Conservation (phyloP, 257 asterid species). For the Plantago ovata region DNA sequence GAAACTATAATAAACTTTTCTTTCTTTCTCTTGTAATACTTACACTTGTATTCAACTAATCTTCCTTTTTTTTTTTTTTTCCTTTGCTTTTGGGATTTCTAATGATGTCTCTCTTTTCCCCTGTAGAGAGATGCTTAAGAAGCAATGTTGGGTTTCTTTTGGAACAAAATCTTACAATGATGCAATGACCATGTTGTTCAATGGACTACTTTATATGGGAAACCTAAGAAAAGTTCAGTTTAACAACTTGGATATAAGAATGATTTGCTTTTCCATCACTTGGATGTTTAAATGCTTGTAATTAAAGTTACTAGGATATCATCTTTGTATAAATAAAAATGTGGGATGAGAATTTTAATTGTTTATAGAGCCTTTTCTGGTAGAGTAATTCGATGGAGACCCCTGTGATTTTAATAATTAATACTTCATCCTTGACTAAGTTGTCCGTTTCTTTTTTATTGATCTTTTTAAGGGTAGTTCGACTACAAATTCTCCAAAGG, state of each 20-base stretch:
- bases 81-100: constrained; percentile 20
- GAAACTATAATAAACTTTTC: not conserved
- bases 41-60: not conserved
- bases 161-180: constrained; percentile 27
- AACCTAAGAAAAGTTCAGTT: not conserved
- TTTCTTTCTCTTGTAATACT: constrained; percentile 8
- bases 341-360: too few species aligned
- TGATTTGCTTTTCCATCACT: not conserved
- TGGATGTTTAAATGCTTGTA: too few species aligned
- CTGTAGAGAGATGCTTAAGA: constrained; percentile 41
- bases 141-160: constrained; percentile 35
- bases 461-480: too few species aligned
- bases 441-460: too few species aligned
- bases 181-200: constrained; percentile 26
- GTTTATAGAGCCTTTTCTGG: too few species aligned
- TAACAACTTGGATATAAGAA: not conserved
- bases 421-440: too few species aligned
- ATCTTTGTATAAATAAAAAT: too few species aligned
- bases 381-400: too few species aligned
- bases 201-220: not conserved
- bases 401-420: too few species aligned
- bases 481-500: too few species aligned
- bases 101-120: constrained; percentile 33
- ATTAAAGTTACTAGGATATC: too few species aligned
- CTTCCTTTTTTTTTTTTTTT: too few species aligned